Percentiles rank a stretch among this genome's conserved stretches.
These are phyloP conservation scores for Penicillium verhagenii DNA, from an alignment of 495 filamentous ascomycete species.

Conservation along the genomic window DNA sequence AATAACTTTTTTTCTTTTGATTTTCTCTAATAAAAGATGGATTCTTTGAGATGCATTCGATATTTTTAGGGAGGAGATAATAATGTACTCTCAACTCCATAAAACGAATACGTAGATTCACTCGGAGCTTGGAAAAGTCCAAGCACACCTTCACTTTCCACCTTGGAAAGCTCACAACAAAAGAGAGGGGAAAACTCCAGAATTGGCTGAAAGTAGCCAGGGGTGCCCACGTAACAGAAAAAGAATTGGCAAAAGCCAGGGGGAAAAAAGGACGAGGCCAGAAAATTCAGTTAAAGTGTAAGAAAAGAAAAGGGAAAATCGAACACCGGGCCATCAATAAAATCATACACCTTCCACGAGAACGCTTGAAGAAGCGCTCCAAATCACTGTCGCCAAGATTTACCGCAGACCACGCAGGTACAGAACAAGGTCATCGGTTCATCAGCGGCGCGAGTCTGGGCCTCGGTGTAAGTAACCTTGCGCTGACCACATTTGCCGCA, in stretches of 20 bases:
- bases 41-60: background rate
- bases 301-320: background rate
- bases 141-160: background rate
- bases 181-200: slow-evolving; percentile 15
- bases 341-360: slow-evolving; percentile 11
- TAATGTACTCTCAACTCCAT: background rate
- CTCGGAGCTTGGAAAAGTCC: background rate
- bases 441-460: slow-evolving; percentile 93
- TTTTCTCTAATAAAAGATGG: background rate
- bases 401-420: slow-evolving; percentile 52
- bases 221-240: slow-evolving; percentile 7
- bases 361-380: background rate
- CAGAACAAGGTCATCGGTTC: slow-evolving; percentile 53
- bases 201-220: slow-evolving; percentile 4
- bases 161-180: background rate
- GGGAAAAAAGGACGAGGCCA: background rate
- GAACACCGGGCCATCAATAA: slow-evolving; percentile 9
- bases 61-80: background rate
- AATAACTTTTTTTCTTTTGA: background rate
- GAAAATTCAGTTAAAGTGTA: background rate
- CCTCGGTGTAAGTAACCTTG: slow-evolving; percentile 92
- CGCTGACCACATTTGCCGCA: slow-evolving; percentile 89
- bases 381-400: slow-evolving; percentile 48
- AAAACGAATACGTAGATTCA: background rate
- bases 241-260: slow-evolving; percentile 10